Conservation (phyloP, 768 basidiomycete genomes). For the Gloeostereum incarnatum region DNA sequence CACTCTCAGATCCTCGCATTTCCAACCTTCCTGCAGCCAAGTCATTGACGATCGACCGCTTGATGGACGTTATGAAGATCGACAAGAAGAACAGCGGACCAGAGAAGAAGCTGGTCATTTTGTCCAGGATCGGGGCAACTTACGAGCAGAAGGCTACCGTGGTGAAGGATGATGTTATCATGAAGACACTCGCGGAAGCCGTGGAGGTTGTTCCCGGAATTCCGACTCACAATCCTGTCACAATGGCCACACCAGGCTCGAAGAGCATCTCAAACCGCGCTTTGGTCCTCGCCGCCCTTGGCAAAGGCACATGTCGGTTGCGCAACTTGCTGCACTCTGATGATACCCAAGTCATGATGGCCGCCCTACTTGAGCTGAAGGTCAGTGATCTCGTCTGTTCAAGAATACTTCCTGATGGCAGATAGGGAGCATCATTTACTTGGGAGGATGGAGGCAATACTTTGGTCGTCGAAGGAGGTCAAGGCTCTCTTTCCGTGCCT, state of each 20-base stretch:
- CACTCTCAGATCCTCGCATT: constrained; percentile 72
- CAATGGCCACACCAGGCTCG: constrained; percentile 89
- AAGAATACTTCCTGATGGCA: background rate
- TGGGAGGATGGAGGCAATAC: constrained; percentile 99
- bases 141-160: constrained; percentile 87
- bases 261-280: constrained; percentile 97
- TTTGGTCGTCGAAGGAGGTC: constrained; percentile 82
- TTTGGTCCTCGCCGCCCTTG: constrained; percentile 87
- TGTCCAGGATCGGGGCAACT: constrained; percentile 86
- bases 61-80: constrained; percentile 90
- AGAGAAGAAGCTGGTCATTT: constrained; percentile 89
- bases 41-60: constrained; percentile 64
- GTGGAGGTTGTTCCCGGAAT: constrained; percentile 64
- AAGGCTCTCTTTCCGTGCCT: constrained; percentile 72
- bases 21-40: constrained; percentile 55
- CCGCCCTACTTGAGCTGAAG: constrained; percentile 81
- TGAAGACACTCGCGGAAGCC: constrained; percentile 73
- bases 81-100: constrained; percentile 97
- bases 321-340: constrained; percentile 93
- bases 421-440: constrained; percentile 78
- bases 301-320: constrained; percentile 77
- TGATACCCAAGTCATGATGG: constrained; percentile 99
- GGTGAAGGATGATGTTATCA: constrained; percentile 74
- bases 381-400: constrained; percentile 26
- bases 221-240: constrained; percentile 48